These are phyloP conservation scores for Xylaria palmicola DNA, from an alignment of 495 filamentous ascomycete species.

Conservation along the genomic window DNA sequence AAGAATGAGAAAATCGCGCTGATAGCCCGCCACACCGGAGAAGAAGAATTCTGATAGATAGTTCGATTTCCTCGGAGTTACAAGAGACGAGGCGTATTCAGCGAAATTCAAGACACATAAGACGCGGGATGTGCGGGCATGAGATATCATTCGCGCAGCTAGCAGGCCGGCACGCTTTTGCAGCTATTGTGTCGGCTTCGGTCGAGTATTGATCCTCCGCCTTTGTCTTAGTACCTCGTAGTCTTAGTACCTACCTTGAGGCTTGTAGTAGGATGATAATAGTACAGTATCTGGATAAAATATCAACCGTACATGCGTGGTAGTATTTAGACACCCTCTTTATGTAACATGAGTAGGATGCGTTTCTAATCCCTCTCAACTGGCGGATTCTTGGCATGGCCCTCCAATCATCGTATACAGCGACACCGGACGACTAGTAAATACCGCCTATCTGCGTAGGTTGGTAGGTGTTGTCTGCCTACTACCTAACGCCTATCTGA, in stretches of 20 bases:
- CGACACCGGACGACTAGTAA: slow-evolving; percentile 4
- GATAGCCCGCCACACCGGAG: background rate
- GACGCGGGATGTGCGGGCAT: background rate
- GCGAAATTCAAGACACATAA: background rate
- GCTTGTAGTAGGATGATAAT: too few species aligned
- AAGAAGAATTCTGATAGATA: too few species aligned
- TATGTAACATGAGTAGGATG: too few species aligned
- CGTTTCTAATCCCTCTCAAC: too few species aligned
- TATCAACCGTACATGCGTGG: too few species aligned
- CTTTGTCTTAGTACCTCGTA: background rate
- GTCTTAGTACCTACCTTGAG: background rate
- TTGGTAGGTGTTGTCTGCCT: too few species aligned
- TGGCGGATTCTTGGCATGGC: slow-evolving; percentile 11
- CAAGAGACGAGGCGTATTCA: background rate
- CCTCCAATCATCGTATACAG: background rate
- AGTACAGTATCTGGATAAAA: too few species aligned
- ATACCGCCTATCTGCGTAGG: background rate
- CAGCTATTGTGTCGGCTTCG: background rate
- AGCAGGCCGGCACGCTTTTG: background rate
- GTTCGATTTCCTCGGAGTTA: background rate
- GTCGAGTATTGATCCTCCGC: background rate
- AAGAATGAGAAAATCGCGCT: background rate
- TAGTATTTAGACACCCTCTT: background rate
- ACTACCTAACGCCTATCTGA: background rate
- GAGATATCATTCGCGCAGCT: background rate